A percentile compares a stretch with the other conserved stretches of the same genome.
Conservation (phyloP, 441 rosid genomes). For the Croton laevigatus region DNA sequence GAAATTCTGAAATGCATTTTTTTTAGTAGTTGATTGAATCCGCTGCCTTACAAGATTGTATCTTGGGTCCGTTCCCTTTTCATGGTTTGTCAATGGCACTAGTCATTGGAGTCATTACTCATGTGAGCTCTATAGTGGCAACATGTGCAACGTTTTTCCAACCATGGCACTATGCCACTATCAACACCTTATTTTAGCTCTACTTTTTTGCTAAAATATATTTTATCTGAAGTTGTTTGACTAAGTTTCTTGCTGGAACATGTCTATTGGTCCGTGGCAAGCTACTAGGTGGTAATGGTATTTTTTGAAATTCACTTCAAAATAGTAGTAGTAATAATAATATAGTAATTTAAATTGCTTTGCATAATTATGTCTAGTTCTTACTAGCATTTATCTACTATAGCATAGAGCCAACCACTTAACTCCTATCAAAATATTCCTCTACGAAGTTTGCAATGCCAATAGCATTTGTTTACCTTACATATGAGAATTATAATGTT, state of each 20-base stretch:
- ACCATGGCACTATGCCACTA: not conserved
- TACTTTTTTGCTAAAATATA: not conserved
- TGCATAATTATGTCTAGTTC: not conserved
- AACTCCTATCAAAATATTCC: not conserved
- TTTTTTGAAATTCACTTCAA: not conserved
- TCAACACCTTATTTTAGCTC: not conserved
- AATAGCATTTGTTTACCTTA: conserved; percentile 2
- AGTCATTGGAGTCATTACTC: not conserved
- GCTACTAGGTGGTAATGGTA: not conserved
- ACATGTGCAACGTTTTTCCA: not conserved
- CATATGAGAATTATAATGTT: not conserved
- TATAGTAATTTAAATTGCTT: too few species aligned
- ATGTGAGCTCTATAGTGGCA: not conserved
- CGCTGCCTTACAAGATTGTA: not conserved
- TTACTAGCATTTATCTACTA: not conserved
- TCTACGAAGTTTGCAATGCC: not conserved
- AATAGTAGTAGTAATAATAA: not conserved
- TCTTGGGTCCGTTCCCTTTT: not conserved
- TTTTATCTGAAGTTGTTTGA: too few species aligned
- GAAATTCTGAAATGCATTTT: not conserved
- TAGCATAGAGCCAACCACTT: not conserved
- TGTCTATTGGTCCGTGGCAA: not conserved
- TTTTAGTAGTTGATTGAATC: not conserved
- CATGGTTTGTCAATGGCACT: not conserved
- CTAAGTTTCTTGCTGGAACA: not conserved